Evolutionary conservation across 2,329 filamentous ascomycete genomes (phyloP).

Genomic region (Dactylella cylindrospora): DNA sequence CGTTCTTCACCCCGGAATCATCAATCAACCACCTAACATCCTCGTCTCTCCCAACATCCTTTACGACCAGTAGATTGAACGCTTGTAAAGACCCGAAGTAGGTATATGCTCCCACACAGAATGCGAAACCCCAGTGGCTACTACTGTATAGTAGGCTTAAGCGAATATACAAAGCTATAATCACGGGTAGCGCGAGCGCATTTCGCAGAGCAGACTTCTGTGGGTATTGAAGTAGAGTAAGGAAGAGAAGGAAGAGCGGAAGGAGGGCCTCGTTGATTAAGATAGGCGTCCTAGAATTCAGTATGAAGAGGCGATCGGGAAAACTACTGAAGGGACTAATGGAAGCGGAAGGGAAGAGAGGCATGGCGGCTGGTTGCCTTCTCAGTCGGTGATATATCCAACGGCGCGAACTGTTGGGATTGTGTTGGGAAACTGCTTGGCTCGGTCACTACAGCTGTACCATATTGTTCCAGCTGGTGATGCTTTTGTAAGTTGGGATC

Average conservation of each 20-base stretch:
- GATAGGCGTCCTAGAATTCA: constrained; percentile 13
- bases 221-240: constrained; percentile 22
- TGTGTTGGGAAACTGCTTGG: too few species aligned
- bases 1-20: constrained; percentile 8
- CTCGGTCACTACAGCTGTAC: too few species aligned
- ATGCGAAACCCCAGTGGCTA: constrained; percentile 40
- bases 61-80: constrained; percentile 34
- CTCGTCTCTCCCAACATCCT: constrained; percentile 31
- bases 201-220: constrained; percentile 27
- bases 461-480: too few species aligned
- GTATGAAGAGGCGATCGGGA: constrained; percentile 18
- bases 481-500: too few species aligned
- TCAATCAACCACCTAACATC: constrained; percentile 23
- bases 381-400: too few species aligned
- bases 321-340: constrained; percentile 17
- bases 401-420: too few species aligned
- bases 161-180: constrained; percentile 27
- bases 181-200: constrained; percentile 27
- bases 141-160: constrained; percentile 20
- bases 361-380: too few species aligned
- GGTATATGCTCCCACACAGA: constrained; percentile 31
- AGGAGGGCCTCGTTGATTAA: constrained; percentile 32
- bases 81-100: constrained; percentile 31
- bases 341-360: constrained; percentile 16
- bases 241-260: constrained; percentile 21